phyloP scores from a whole-genome alignment of 768 basidiomycete species.

The Tubosaeta brunneosetosa region DNA sequence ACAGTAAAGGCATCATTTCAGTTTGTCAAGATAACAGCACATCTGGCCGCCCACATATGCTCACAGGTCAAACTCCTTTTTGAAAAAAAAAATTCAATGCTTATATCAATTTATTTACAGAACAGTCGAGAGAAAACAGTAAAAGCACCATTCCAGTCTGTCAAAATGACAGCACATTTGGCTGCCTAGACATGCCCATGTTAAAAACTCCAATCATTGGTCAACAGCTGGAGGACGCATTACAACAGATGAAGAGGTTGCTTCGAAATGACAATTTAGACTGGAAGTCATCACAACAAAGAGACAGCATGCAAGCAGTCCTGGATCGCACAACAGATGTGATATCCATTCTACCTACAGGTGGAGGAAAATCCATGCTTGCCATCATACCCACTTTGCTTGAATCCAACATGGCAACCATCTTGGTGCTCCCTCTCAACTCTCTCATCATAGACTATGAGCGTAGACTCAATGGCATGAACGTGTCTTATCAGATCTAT shows the following conservation, averaged over 20 bases:
- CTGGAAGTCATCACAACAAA: neutral
- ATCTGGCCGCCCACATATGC: too few relatives aligned
- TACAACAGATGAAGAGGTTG: neutral
- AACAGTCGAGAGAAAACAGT: too few relatives aligned
- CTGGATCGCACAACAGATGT: neutral
- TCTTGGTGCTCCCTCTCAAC: neutral
- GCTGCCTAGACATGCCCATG: too few relatives aligned
- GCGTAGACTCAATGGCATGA: neutral
- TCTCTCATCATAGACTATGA: neutral
- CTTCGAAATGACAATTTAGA: neutral
- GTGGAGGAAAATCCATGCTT: neutral
- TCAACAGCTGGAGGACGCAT: too few relatives aligned
- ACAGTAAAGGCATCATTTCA: too few relatives aligned
- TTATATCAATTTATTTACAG: too few relatives aligned
- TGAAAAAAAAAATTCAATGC: too few relatives aligned
- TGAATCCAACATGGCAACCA: neutral
- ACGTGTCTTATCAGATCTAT: neutral
- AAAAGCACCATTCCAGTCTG: too few relatives aligned
- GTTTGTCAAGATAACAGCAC: too few relatives aligned
- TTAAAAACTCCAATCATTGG: too few relatives aligned
- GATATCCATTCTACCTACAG: neutral
- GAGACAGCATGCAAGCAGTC: neutral
- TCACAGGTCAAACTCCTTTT: too few relatives aligned
- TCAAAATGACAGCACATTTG: too few relatives aligned
- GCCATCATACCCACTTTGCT: neutral